Percentiles rank a stretch among this genome's conserved stretches.
Evolutionary conservation across 116 monocot species (phyloP).

Genomic region (Posidonia oceanica): DNA sequence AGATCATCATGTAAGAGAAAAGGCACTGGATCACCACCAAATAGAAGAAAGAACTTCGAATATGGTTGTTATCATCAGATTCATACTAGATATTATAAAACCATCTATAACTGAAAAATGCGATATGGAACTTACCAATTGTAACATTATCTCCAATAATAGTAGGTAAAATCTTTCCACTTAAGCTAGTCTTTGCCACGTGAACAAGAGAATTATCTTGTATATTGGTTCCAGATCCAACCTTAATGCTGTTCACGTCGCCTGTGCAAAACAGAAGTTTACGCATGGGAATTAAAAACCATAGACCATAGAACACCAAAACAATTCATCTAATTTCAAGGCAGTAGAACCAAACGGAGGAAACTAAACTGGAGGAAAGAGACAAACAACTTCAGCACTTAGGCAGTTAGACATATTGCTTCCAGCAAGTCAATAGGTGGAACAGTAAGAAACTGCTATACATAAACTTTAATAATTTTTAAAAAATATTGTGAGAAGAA

Average conservation of each 20-base stretch:
- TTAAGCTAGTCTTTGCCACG: slow-evolving; percentile 79
- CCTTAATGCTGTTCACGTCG: slow-evolving; percentile 64
- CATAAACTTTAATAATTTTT: too few relatives aligned
- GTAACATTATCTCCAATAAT: slow-evolving; percentile 96
- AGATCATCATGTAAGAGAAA: too few relatives aligned
- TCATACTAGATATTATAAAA: background rate
- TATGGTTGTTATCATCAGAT: too few relatives aligned
- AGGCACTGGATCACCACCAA: too few relatives aligned
- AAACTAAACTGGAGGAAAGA: background rate
- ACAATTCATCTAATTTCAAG: background rate
- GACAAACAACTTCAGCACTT: background rate
- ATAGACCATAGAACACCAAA: background rate
- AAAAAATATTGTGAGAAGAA: too few relatives aligned
- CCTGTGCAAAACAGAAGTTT: slow-evolving; percentile 26
- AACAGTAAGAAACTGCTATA: too few relatives aligned
- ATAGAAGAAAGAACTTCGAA: too few relatives aligned
- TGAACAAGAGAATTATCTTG: slow-evolving; percentile 91
- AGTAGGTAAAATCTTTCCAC: slow-evolving; percentile 79
- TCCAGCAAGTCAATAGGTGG: too few relatives aligned
- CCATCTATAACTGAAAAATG: too few relatives aligned
- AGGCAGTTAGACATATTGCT: background rate
- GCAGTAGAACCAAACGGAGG: background rate
- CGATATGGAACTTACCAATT: slow-evolving; percentile 37
- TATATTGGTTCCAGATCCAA: slow-evolving; percentile 86
- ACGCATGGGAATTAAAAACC: background rate